These are phyloP conservation scores for Pinus albicaulis DNA, from an alignment of 75 land plant genomes.

Conservation along the genomic window DNA sequence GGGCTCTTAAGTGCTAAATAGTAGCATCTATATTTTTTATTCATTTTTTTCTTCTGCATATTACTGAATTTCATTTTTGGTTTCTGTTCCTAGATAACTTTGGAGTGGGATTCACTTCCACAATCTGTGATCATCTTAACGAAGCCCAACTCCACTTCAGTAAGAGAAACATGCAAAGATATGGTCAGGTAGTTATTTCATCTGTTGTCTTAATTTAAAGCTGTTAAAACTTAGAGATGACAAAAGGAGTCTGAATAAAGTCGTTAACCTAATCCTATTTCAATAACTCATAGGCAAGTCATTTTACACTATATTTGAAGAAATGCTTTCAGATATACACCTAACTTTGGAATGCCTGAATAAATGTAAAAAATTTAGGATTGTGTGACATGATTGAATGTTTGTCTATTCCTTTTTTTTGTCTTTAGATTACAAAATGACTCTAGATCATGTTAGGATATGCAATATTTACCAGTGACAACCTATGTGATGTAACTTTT, in stretches of 20 bases:
- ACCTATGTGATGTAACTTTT: too few relatives aligned
- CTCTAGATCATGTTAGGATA: too few relatives aligned
- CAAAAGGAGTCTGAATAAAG: background rate
- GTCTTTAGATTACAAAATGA: too few relatives aligned
- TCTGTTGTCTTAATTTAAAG: background rate
- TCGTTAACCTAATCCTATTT: background rate
- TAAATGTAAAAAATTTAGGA: too few relatives aligned
- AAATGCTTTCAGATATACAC: background rate
- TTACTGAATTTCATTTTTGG: background rate
- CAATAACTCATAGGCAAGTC: background rate
- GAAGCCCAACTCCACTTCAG: slow-evolving; percentile 80
- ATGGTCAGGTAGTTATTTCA: slow-evolving; percentile 71
- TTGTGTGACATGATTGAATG: too few relatives aligned
- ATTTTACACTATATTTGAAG: background rate
- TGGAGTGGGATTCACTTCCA: slow-evolving; percentile 87
- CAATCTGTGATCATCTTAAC: slow-evolving; percentile 80
- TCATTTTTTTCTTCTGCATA: background rate
- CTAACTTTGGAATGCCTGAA: background rate
- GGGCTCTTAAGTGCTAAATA: background rate
- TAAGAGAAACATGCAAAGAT: slow-evolving; percentile 60
- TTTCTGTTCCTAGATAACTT: slow-evolving; percentile 56
- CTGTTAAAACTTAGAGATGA: background rate
- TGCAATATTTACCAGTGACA: too few relatives aligned
- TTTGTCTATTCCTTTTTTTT: too few relatives aligned
- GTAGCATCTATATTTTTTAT: background rate